Base-by-base conservation (phyloP, 1,139 yeast species). In the Nakaseomyces bracarensis region DNA sequence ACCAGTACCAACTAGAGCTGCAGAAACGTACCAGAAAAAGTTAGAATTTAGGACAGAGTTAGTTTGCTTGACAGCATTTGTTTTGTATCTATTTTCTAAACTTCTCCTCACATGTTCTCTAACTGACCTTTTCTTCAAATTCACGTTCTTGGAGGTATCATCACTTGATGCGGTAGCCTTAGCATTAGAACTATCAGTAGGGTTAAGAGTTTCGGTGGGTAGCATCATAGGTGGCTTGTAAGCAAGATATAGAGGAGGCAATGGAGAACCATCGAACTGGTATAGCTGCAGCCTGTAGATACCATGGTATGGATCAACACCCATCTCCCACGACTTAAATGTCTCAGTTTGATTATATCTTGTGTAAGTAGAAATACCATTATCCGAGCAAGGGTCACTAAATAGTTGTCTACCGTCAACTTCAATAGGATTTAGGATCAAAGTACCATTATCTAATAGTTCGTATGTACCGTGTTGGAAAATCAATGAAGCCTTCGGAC, bases 151-250 rank as follows among this genome's bases (percentile, higher is more conserved):
- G 4, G 50, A 44, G 36, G 64, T 55, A 28, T 61, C 46, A 4
- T 67, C 51, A 13, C 55, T 49, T 13, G 68, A 52, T 39, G 60
- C 61, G 23, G 71, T 64, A 38, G 66, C 67, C 18, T 68, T 66
- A 2, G 68, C 67, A 7, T 57, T 58, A 38, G 70, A 70, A n/a
- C 39, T 43, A n/a, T 20, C 25, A 3, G 96, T 85, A 22, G 97
- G 97, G 62, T 87, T 89, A 71, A 91, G 69, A 1, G 96, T 89
- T 44, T 65, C 66, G 1, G 98, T 91, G 18, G 98, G 98, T 49
- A 91, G 75, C 98, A 91, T 91, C 74, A 82, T 71, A 15, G 98
- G 95, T 7, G 98, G 98, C 57, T 74, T 75, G 68, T 89, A 91
- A 3, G 93, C 95, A 64, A 91, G 72, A 63, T 85, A 91, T 54